Evolutionary conservation across 495 filamentous ascomycete genomes (phyloP).

Genomic region (Cudoniella acicularis): DNA sequence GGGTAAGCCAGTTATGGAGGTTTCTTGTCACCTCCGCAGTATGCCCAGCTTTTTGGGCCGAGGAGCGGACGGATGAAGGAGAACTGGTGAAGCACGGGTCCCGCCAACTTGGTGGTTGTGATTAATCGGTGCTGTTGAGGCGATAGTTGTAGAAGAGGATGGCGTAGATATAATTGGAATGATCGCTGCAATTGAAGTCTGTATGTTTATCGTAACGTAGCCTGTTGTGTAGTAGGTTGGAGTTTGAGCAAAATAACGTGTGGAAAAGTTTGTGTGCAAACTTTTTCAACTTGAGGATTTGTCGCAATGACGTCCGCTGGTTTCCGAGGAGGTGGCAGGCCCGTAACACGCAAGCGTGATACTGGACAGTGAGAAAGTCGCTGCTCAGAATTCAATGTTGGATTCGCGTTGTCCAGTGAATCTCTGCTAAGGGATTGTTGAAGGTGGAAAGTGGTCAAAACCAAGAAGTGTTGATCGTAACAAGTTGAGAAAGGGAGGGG

Average conservation of each 20-base stretch:
- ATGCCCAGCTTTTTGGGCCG: conserved; percentile 86
- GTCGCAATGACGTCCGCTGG: conserved; percentile 4
- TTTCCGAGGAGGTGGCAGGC: background rate
- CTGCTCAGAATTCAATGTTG: background rate
- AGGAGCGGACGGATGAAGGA: conserved; percentile 89
- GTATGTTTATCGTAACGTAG: too few relatives aligned
- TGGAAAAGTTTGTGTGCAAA: background rate
- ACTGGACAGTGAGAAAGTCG: background rate
- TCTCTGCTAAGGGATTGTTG: too few relatives aligned
- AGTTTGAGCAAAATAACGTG: background rate
- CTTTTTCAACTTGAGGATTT: background rate
- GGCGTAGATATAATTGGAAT: too few relatives aligned
- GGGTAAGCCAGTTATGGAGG: conserved; percentile 82
- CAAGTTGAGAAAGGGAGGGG: background rate
- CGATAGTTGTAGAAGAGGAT: background rate
- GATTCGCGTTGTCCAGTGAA: too few relatives aligned
- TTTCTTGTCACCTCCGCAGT: conserved; percentile 93
- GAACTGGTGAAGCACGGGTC: conserved; percentile 67
- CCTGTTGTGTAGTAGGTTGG: background rate
- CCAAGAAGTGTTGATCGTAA: background rate
- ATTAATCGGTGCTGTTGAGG: conserved; percentile 11
- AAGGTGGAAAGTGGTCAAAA: background rate
- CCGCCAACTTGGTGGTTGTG: conserved; percentile 93
- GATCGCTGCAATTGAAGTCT: too few relatives aligned
- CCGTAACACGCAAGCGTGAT: background rate